A percentile compares a stretch with the other conserved stretches of the same genome.
Evolutionary conservation across 2,329 filamentous ascomycete genomes (phyloP).

Genomic region (Botrytis sinoallii): DNA sequence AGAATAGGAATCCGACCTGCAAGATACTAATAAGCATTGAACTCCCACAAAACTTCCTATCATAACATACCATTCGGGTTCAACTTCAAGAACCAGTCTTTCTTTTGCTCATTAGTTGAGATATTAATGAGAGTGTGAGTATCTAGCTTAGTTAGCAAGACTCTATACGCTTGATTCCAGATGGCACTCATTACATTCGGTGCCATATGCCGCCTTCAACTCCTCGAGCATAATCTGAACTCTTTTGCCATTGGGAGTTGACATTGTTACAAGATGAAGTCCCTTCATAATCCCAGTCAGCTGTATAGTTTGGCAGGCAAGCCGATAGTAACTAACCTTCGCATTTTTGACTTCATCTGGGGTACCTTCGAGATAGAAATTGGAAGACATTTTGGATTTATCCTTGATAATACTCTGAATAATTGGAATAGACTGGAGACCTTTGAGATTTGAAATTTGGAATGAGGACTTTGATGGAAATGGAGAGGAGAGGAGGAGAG

Average conservation of each 20-base stretch:
- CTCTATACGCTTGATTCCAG: neutral
- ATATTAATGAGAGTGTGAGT: conserved; percentile 22
- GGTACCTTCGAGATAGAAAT: conserved; percentile 23
- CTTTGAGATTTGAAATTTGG: neutral
- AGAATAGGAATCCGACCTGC: conserved; percentile 47
- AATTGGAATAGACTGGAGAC: neutral
- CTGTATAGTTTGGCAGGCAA: neutral
- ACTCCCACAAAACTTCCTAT: neutral
- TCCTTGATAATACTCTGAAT: neutral
- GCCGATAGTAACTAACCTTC: conserved; percentile 14
- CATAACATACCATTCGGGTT: conserved; percentile 43
- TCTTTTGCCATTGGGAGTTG: conserved; percentile 51
- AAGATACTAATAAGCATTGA: conserved; percentile 1
- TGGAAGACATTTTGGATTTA: conserved; percentile 9
- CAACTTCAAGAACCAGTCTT: conserved; percentile 51
- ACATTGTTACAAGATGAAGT: conserved; percentile 50
- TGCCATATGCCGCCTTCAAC: conserved; percentile 49
- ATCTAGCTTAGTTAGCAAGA: conserved; percentile 10
- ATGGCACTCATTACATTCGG: conserved; percentile 43
- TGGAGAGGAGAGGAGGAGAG: neutral
- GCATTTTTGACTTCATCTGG: conserved; percentile 25
- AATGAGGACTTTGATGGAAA: neutral
- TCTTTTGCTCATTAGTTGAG: conserved; percentile 52
- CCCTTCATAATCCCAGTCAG: conserved; percentile 35
- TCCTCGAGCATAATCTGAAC: conserved; percentile 55